Evolutionary conservation across 352 stramenopile genomes (phyloP), one percentile per base, ranked within the genome.

Genomic region (Phytophthora pini): DNA sequence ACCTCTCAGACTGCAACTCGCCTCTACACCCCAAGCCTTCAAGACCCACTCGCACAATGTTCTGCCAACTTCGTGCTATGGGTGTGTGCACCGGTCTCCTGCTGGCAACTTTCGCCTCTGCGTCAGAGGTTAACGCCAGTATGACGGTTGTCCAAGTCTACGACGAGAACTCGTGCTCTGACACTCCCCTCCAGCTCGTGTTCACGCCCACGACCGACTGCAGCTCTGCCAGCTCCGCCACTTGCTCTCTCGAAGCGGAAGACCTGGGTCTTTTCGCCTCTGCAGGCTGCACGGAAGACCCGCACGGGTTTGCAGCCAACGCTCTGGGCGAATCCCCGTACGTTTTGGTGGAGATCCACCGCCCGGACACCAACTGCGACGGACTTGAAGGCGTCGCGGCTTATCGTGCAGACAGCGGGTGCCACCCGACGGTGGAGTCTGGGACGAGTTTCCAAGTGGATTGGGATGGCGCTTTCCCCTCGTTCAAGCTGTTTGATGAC

Each of bases 371-470:
- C n/a, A 53, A 68, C 20, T 74, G 60, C 55, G 22, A 45, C 15
- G 52, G 13, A 10, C 60, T 70, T 15, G 60, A 70, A 31, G 59
- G 65, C 1, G 53, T 70, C 10, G 40, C 65, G 6, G 65, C 54
- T 36, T 74, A 74, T 27, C 65, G 65, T 17, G 46, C 61, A 34
- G 65, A 74, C 44, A 65, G 47, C 29, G 43, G 38, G 4, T 74
- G 65, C 54, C 65, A 74, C 43, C 53, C 47, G 5, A 74, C 65
- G 0, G 38, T 74, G 7, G 65, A 65, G 22, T 26, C 61, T 32
- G 50, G 32, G 24, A 70, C 60, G 5, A 74, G 66, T 31, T 70
- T 74, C 48, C 47, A 57, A 36, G 60, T 60, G 13, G 13, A 56
- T 13, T 66, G 59, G 53, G 24, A 61, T 22, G 54, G 40, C 41